Evolutionary conservation across 179 eudicot species (phyloP), one percentile per base, ranked within the genome.

Genomic region (Silene noctiflora): DNA sequence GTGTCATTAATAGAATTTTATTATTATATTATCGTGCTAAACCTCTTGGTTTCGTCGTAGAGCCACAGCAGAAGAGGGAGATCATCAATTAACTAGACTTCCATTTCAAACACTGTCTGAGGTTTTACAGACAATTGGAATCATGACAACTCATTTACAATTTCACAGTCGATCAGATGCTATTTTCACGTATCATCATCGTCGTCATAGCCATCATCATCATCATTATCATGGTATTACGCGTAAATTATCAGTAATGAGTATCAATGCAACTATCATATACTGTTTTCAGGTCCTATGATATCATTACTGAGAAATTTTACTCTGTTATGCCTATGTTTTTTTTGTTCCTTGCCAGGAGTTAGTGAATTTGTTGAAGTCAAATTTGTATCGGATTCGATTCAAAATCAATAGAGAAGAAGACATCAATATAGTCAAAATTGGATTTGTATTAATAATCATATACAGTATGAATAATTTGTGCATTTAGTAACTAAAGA

Each of bases 401-500:
- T 55, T 55, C 6, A n/a, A 55, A 55, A n/a, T 55, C n/a, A 33
- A 67, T 35, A 17, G 16, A 42, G 4, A 55, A 55, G 19, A 55
- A 16, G 59, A 55, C 20, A 13, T 16, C 6, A 20, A 16, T 63
- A 7, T 62, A 7, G 14, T 42, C 46, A 64, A 75, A 46, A 64
- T 55, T 55, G n/a, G 10, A 3, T 55, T 6, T 55, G 20, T 14
- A 55, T n/a, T 55, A 61, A 17, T 21, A 63, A 17, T 67, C 56
- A 73, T 79, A 73, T 33, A 79, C 73, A 67, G 24, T 20, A 44
- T 61, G 61, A 19, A 39, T 42, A 55, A 12, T 55, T 6, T 27
- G 31, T 62, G 16, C 6, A 17, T 67, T 76, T 86, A 86, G 27
- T 70, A 71, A 48, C 80, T 81, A 29, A 81, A 77, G 72, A 81